A percentile compares a stretch with the other conserved stretches of the same genome.
Conservation (phyloP, 2,329 filamentous ascomycete genomes). For the Arthrobotrys pseudoclavata region DNA sequence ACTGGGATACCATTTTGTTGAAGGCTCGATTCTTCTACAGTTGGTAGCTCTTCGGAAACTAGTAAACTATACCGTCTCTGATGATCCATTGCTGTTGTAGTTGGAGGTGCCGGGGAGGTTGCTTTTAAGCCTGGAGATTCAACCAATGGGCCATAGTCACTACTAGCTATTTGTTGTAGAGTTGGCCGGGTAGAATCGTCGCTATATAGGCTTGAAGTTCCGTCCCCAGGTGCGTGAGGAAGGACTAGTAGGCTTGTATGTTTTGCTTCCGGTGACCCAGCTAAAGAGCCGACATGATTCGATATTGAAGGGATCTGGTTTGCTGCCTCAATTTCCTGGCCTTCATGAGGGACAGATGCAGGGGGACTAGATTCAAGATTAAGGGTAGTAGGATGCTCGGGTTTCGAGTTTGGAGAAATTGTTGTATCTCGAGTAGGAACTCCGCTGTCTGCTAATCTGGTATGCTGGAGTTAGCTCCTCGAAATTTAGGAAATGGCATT, state of each 20-base stretch:
- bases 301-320: neutral
- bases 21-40: neutral
- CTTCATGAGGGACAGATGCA: slow-evolving; percentile 5
- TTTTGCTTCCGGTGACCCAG: slow-evolving; percentile 28
- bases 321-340: neutral
- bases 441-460: slow-evolving; percentile 48
- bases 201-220: slow-evolving; percentile 45
- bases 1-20: neutral
- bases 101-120: neutral
- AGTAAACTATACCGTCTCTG: slow-evolving; percentile 41
- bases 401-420: slow-evolving; percentile 26
- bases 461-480: slow-evolving; percentile 28
- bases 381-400: slow-evolving; percentile 24
- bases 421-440: slow-evolving; percentile 41
- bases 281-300: neutral
- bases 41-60: slow-evolving; percentile 46
- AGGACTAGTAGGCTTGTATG: slow-evolving; percentile 20
- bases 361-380: slow-evolving; percentile 33
- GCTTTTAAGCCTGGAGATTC: slow-evolving; percentile 24
- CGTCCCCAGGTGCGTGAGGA: slow-evolving; percentile 19
- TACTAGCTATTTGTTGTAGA: slow-evolving; percentile 43
- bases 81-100: slow-evolving; percentile 23
- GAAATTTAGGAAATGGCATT: neutral
- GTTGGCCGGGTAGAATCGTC: slow-evolving; percentile 42
- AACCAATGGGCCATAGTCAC: slow-evolving; percentile 29